A percentile compares a stretch with the other conserved stretches of the same genome.
phyloP scores from a whole-genome alignment of 495 filamentous ascomycete genomes.

The Aspergillus bertholletiae region DNA sequence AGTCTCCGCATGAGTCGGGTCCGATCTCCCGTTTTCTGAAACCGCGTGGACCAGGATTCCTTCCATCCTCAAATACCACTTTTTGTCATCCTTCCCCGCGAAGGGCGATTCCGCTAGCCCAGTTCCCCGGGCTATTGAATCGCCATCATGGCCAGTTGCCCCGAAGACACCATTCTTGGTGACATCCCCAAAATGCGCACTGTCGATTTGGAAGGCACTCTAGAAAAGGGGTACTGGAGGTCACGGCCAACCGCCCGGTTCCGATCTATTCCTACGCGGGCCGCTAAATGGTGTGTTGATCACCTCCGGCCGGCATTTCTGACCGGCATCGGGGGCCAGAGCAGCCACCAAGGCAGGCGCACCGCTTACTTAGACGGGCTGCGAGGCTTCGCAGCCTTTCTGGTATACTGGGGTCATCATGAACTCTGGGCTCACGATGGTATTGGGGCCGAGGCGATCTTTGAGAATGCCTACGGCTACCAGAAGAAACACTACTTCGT shows the following conservation, averaged over 20 bases:
- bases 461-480: conserved; percentile 31
- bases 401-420: conserved; percentile 45
- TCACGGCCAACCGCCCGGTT: background rate
- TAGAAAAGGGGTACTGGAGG: background rate
- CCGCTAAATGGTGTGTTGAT: background rate
- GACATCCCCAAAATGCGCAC: background rate
- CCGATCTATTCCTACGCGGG: background rate
- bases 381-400: conserved; percentile 50
- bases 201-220: background rate
- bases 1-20: background rate
- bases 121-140: background rate
- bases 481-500: conserved; percentile 23
- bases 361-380: conserved; percentile 53
- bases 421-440: conserved; percentile 32
- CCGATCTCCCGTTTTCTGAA: background rate
- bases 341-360: conserved; percentile 7
- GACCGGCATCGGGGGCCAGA: conserved; percentile 5
- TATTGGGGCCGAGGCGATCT: conserved; percentile 14
- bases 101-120: background rate
- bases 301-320: background rate
- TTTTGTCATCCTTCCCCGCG: conserved; percentile 2
- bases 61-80: conserved; percentile 1
- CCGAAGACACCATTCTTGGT: background rate
- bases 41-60: background rate
- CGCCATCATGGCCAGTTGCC: background rate